Evolutionary conservation across 768 basidiomycete genomes (phyloP), one percentile per base, ranked within the genome.

Genomic region (Cystofilobasidium macerans): DNA sequence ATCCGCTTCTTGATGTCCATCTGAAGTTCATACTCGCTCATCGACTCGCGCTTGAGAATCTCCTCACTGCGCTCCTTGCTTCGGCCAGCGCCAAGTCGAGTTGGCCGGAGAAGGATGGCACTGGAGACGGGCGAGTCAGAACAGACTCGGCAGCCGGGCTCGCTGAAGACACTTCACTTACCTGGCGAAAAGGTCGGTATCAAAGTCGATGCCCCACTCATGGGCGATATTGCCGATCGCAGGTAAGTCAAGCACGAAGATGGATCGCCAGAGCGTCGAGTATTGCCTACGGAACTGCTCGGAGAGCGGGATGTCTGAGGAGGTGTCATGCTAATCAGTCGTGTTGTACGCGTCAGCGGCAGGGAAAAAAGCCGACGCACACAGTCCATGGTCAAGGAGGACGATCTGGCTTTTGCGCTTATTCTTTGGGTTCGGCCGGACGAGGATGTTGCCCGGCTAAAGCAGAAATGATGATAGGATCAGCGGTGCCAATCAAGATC

Each of bases 331-430:
- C 3, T 20, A 14, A 18, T 42, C 42, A 42, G 8, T 12, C 35
- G 33, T 14, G 20, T 9, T 2, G 26, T 22, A 4, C 1, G 36
- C 43, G 20, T 9, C 28, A 18, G 30, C 42, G n/a, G 11, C 22
- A 13, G 26, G 30, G 36, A 45, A 32, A n/a, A 32, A 28, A 13
- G 54, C 2, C 6, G 26, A 62, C 70, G 9, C 54, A 71, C 70
- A 95, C 14, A 97, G 78, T 0, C 93, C 93, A 73, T 97, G 93
- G 73, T 97, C 93, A 71, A 97, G 83, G 16, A 95, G 79, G 36
- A 95, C 77, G 32, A 80, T 71, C 60, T 80, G 77, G 9, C 78
- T 78, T 53, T 76, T 72, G 0, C 72, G 72, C 20, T 74, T 74
- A 63, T 77, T 83, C 76, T 83, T 11, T 81, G 87, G 71, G 86